Base-by-base conservation (phyloP, 495 filamentous ascomycete genomes). In the Gamarada debralockiae region DNA sequence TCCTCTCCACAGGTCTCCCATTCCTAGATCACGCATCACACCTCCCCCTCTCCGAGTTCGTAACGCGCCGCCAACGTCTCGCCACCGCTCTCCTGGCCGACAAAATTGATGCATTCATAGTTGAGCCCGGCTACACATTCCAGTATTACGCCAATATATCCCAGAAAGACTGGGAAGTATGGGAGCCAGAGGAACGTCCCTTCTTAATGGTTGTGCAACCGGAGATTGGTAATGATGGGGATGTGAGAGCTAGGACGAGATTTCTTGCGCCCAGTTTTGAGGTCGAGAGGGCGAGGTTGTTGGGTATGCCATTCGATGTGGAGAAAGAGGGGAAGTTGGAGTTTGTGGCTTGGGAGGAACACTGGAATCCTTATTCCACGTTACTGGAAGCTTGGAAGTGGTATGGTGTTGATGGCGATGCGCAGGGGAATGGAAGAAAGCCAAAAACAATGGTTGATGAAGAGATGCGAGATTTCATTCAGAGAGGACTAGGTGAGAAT, bases 151-250 rank as follows among this genome's bases (percentile, higher is more conserved):
- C 63, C 14, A 82, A 81, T 45, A 65, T 75, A 38, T 73, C 71
- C 23, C 79, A 82, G 60, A 57, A 50, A 7, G 74, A 79, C 48
- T 82, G 79, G 79, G 79, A 82, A 53, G 68, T 71, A 2, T 80
- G 75, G 78, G 77, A 80, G 70, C 79, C 78, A 0, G 78, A 82
- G 60, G 79, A 81, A 57, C 64, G 76, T 3, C 78, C 79, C 0
- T 79, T 82, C 42, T 52, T 81, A 25, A 79, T 82, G 75, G 49
- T 81, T 12, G 67, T 81, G 15, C 62, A 70, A 25, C 76, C 78
- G 0, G 24, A 41, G 33, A 15, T 55, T 58, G 14, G 12, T 21
- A 31, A 57, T 8, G 61, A 61, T 24, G 72, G 74, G 0, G 59
- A 61, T 7, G 52, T 78, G 47, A 68, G 63, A 9, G 74, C 74